Evolutionary conservation across 352 stramenopile genomes (phyloP).

Genomic region (Pythium oligandrum): DNA sequence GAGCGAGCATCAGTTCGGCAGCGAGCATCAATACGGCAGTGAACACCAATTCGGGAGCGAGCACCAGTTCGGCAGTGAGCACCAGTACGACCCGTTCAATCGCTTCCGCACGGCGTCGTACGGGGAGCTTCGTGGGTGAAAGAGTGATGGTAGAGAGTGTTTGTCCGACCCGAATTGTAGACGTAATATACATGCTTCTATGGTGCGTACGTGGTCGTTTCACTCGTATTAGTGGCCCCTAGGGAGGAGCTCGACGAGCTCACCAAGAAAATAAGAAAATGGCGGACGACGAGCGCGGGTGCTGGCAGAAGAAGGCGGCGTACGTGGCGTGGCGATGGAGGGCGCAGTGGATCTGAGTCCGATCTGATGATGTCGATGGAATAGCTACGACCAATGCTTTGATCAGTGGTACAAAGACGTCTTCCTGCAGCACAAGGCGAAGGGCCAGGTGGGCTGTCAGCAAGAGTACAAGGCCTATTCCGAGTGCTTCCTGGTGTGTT

Average conservation of each 20-base stretch:
- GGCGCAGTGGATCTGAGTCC: no score
- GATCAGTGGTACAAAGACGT: slow-evolving; percentile 85
- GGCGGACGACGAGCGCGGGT: slow-evolving; percentile 37
- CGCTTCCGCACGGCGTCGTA: slow-evolving; percentile 6
- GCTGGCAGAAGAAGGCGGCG: slow-evolving; percentile 67
- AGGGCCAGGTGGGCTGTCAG: slow-evolving; percentile 67
- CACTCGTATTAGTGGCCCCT: no score
- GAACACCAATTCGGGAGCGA: no score
- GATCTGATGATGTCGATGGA: no score
- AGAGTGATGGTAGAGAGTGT: neutral
- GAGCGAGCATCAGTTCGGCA: no score
- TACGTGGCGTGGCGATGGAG: slow-evolving; percentile 16
- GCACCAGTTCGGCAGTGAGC: slow-evolving; percentile 12
- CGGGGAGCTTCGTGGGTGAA: no score
- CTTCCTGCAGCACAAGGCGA: slow-evolving; percentile 76
- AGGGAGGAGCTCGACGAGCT: no score
- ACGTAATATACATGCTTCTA: slow-evolving; percentile 20
- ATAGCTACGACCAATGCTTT: slow-evolving; percentile 81
- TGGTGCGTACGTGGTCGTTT: neutral
- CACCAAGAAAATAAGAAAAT: slow-evolving; percentile 8
- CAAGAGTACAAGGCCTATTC: slow-evolving; percentile 79
- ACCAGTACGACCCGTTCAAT: slow-evolving; percentile 12
- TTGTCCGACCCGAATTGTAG: slow-evolving; percentile 14
- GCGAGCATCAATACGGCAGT: no score
- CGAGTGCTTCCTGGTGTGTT: slow-evolving; percentile 58